A percentile compares a stretch with the other conserved stretches of the same genome.
Conservation (phyloP, 2,329 filamentous ascomycete genomes). For the Coccinonectria pachysandricola region DNA sequence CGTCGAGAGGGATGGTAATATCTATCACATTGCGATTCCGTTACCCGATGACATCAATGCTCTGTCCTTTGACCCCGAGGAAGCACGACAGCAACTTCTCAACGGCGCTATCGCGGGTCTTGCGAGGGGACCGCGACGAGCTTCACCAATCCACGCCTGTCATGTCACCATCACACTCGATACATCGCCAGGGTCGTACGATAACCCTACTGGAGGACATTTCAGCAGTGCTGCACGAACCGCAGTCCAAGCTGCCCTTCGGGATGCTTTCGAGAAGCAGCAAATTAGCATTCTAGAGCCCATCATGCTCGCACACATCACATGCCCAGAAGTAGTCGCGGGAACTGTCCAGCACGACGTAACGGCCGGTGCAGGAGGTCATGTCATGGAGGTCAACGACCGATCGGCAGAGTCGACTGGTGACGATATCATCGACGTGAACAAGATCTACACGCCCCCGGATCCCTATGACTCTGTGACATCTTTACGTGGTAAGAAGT, state of each 20-base stretch:
- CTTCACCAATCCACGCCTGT: constrained; percentile 70
- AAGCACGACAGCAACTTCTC: constrained; percentile 50
- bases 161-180: constrained; percentile 62
- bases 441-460: constrained; percentile 73
- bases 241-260: constrained; percentile 61
- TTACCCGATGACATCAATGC: constrained; percentile 38
- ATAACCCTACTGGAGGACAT: constrained; percentile 57
- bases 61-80: constrained; percentile 39
- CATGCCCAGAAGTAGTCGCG: constrained; percentile 70
- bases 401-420: constrained; percentile 30
- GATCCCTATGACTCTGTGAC: constrained; percentile 64
- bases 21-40: constrained; percentile 44
- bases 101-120: constrained; percentile 78
- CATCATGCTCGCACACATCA: constrained; percentile 83
- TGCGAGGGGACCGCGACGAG: constrained; percentile 71
- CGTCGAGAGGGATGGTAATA: constrained; percentile 59
- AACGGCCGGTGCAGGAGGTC: constrained; percentile 58
- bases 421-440: constrained; percentile 50
- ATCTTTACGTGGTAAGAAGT: constrained; percentile 44
- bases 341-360: constrained; percentile 78
- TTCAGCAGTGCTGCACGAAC: constrained; percentile 50
- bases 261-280: constrained; percentile 43
- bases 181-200: constrained; percentile 40
- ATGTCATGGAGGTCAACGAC: constrained; percentile 61
- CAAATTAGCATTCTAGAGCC: constrained; percentile 73